Base-by-base conservation (phyloP, 225 moss, liverwort and hornwort species). In the Asterella californica region DNA sequence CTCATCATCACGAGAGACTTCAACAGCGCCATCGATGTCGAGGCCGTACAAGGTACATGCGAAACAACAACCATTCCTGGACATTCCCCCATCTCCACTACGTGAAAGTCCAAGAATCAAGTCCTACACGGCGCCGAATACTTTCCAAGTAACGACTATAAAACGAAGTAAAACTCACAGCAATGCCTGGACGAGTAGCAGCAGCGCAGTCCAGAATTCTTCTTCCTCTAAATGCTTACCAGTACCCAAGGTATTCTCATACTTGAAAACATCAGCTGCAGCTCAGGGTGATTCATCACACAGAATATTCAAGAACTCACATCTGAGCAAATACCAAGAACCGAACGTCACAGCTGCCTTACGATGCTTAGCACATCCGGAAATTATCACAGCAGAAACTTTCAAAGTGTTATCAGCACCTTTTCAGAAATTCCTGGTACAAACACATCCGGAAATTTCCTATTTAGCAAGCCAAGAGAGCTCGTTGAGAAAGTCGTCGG, bases 281-380 rank as follows among this genome's bases (percentile, higher is more conserved):
- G 66, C 38, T 45, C 36, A 76, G 22, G 72, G 77, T 50, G 8
- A 33, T 25, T 69, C 68, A 37, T 9, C 50, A 52, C 47, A 78
- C 17, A 74, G 10, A 11, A 47, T 78, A 5, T 81, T 79, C 64
- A 85, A 79, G 48, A 85, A 82, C 33, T 76, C 82, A 2, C 36
- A 76, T 59, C 82, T 79, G 21, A 79, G 63, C 36, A 85, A 79
- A 70, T 76, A 61, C 48, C 79, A 78, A 19, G 82, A 82, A 70
- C 70, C 63, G 38, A 79, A 79, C 33, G 61, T 59, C 29, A 79
- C 82, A 8, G 76, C 79, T 62, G 80, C 82, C 14, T 45, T 82
- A 10, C n/a, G 80, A 47, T 79, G 82, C 46, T 68, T 85, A 77
- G 76, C 82, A 47, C 53, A 85, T 74, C 85, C 85, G n/a, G 81